Evolutionary conservation across 768 basidiomycete genomes (phyloP), one percentile per base, ranked within the genome.

Genomic region (Omphalotus guepiniiformis): DNA sequence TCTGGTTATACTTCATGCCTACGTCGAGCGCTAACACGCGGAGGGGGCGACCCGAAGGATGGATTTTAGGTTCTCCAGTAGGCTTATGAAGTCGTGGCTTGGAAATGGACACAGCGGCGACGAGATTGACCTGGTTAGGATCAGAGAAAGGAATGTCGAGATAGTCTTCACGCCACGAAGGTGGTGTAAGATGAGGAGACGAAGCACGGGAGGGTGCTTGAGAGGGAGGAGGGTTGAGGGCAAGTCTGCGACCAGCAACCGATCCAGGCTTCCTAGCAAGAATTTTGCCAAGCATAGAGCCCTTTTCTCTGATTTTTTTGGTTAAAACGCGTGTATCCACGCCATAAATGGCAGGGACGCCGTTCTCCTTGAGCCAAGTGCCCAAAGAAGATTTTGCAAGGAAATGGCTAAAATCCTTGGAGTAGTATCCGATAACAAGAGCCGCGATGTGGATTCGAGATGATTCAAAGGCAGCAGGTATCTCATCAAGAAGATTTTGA

Each of bases 1-100:
- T 93, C 67, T 99, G 96, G 67, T 98, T 98, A 73, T 89, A 96
- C 69, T 99, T 99, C 91, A 98, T 98, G n/a, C 96, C 96, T 42
- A 98, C 95, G 63, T 99, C 96, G 49, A 98, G 70, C 4, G 92
- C 93, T 13, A 99, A 60, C 23, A 99, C 79, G 51, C 96, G 87
- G 25, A 98, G 62, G 1, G 80, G 69, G 41, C 93, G 81, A 25
- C 88, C 90, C 1, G 81, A 83, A 2, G 90, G 87, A 61, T 96
- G 90, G 27, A 80, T 62, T 44, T 71, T 78, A 19, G 80, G 72
- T 41, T 70, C 65, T 29, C 64, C 63, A 7, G 74, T 74, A 16
- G 88, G 82, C 55, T 74, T 71, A 74, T 85, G 90, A 13, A 92
- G 55, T 30, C 80, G 77, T 2, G 94, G 82, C 38, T 73, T 63